Evolutionary conservation across 148 eudicot genomes (phyloP), one percentile per base, ranked within the genome.

Genomic region (Arbutus unedo): DNA sequence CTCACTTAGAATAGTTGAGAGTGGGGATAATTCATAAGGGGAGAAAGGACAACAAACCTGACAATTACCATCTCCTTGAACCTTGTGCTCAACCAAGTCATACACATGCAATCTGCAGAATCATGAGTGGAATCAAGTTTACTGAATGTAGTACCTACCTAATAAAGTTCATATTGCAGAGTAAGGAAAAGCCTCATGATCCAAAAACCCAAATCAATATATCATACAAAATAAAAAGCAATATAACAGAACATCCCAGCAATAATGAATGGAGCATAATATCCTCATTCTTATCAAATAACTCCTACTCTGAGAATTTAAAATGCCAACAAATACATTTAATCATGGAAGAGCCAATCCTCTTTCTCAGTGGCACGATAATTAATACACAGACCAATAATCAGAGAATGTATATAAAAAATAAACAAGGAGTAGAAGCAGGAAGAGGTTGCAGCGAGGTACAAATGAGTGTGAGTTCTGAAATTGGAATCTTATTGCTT

Each of bases 61-160:
- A 83, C 99, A 96, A 82, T 94, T 96, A 41, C 99, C 99, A 88
- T 96, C 99, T 79, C 99, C 98, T 87, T 90, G 93, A 83, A 96
- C 88, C 90, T 93, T 94, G 87, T 86, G 91, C 87, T 96, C 99
- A 90, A 93, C 87, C 91, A 96, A 89, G 86, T 93, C 91, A 88
- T 91, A 96, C 83, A 94, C 87, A 88, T 91, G 91, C 89, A 96
- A 90, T 91, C 99, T 96, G 89, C 83, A 87, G 85, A 87, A 68
- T 82, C 55, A 74, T n/a, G 67, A 67, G 78, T 74, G 82, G 82
- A 62, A 84, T 81, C 82, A 79, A 83, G 79, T 80, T 68, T 71
- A 62, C 54, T 45, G 54, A 51, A 62, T 80, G 67, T 23, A 57
- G 53, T 45, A 74, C 51, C 44, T 13, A 4, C 55, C 77, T 50